phyloP scores from a whole-genome alignment of 202 grass and related monocot species.

The Cymbopogon flexuosus region DNA sequence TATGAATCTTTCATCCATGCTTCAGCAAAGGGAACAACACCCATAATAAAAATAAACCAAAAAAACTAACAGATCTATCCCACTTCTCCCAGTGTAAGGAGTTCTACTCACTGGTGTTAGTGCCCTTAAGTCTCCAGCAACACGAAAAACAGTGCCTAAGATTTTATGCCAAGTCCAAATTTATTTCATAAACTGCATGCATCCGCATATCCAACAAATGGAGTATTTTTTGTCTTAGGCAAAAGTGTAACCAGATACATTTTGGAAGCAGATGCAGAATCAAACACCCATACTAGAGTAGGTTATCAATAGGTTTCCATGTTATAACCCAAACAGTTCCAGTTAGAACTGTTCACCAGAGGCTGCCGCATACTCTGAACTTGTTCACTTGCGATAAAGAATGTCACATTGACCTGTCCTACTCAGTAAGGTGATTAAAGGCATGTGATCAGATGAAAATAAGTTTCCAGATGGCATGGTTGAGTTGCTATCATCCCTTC shows the following conservation, averaged over 20 bases:
- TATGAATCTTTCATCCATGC: background rate
- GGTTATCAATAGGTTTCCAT: background rate
- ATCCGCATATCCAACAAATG: no score
- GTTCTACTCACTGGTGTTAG: background rate
- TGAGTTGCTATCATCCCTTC: background rate
- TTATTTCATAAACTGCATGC: no score
- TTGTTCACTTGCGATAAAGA: slow-evolving; percentile 22
- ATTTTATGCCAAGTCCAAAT: background rate
- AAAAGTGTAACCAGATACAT: no score
- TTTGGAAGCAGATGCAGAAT: no score
- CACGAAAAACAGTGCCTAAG: background rate
- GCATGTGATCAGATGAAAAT: background rate
- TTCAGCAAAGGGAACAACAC: background rate
- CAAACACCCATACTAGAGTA: background rate
- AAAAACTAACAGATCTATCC: background rate
- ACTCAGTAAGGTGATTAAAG: background rate
- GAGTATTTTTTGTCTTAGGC: no score
- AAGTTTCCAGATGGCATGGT: background rate
- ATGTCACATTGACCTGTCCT: background rate
- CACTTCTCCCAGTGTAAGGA: background rate
- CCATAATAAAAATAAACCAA: background rate
- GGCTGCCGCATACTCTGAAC: background rate
- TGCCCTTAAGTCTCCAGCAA: background rate
- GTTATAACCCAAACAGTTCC: background rate
- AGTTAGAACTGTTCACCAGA: background rate